phyloP scores from a whole-genome alignment of 129 eudicot species.

The Scalesia atractyloides region DNA sequence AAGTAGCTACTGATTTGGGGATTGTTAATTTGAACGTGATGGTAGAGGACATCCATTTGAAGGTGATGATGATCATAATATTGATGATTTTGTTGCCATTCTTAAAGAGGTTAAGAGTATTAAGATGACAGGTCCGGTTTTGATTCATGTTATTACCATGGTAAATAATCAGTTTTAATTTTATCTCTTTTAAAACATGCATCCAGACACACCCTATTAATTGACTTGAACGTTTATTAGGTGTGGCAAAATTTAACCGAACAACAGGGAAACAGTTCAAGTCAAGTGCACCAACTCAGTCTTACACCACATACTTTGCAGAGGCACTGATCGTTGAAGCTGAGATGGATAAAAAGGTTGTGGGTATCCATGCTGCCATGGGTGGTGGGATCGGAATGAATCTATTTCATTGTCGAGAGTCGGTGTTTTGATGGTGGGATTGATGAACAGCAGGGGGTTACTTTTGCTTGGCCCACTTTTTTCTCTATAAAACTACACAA shows the following conservation, averaged over 20 bases:
- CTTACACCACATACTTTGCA: slow-evolving; percentile 90
- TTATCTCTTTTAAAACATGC: neutral
- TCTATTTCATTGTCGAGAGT: slow-evolving; percentile 55
- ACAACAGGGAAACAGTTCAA: slow-evolving; percentile 95
- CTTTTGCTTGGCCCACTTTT: slow-evolving; percentile 91
- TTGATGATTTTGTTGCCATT: slow-evolving; percentile 81
- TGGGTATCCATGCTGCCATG: slow-evolving; percentile 97
- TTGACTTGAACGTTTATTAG: slow-evolving; percentile 30
- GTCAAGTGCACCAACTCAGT: slow-evolving; percentile 67
- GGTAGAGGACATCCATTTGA: too few species aligned
- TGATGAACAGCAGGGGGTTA: slow-evolving; percentile 95
- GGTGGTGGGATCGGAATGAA: slow-evolving; percentile 96
- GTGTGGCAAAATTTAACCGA: slow-evolving; percentile 86
- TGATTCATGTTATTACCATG: slow-evolving; percentile 95
- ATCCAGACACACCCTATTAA: neutral
- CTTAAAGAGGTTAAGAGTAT: slow-evolving; percentile 87
- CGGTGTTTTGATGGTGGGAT: slow-evolving; percentile 96
- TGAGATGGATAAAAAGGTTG: slow-evolving; percentile 65
- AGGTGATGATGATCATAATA: slow-evolving; percentile 85
- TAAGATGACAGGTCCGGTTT: slow-evolving; percentile 82
- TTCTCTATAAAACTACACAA: too few species aligned
- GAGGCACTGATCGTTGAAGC: slow-evolving; percentile 97
- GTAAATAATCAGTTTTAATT: slow-evolving; percentile 33
- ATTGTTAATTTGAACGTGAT: neutral
- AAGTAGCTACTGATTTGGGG: neutral